Evolutionary conservation across 176 grass and related monocot species (phyloP).

Genomic region (Eragrostis curvula): DNA sequence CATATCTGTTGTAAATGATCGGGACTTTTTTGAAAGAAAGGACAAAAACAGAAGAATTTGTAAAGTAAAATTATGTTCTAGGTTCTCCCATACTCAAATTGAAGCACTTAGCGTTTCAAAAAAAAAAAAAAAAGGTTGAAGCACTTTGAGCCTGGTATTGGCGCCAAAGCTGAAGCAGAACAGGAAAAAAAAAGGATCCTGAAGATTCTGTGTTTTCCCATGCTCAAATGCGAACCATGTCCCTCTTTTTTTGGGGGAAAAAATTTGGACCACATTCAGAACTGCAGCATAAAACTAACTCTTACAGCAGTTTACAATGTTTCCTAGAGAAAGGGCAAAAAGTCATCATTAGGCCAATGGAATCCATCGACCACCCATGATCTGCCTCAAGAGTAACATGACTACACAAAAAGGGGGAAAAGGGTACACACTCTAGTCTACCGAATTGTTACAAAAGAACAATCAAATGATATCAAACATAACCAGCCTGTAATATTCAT

Average conservation of each 20-base stretch:
- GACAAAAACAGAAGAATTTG: too few relatives aligned
- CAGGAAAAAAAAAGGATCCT: too few relatives aligned
- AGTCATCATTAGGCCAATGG: not conserved
- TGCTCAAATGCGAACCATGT: not conserved
- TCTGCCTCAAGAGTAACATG: not conserved
- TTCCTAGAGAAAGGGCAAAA: not conserved
- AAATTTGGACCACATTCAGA: not conserved
- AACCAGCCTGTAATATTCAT: conserved; percentile 47
- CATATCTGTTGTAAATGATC: too few relatives aligned
- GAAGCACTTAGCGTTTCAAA: too few relatives aligned
- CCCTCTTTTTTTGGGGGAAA: too few relatives aligned
- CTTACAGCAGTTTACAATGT: conserved; percentile 8
- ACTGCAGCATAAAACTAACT: not conserved
- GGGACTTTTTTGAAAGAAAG: too few relatives aligned
- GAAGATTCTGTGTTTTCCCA: too few relatives aligned
- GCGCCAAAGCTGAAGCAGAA: too few relatives aligned
- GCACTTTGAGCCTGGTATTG: too few relatives aligned
- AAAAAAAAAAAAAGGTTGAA: too few relatives aligned
- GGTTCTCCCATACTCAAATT: too few relatives aligned
- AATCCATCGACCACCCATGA: conserved; percentile 12
- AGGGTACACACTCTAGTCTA: conserved; percentile 41
- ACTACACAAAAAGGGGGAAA: conserved; percentile 28
- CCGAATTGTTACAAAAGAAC: conserved; percentile 31
- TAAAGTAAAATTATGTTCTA: too few relatives aligned
- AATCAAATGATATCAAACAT: conserved; percentile 34